Evolutionary conservation across 2,329 filamentous ascomycete species (phyloP).

Genomic region (Cadophora sp.): DNA sequence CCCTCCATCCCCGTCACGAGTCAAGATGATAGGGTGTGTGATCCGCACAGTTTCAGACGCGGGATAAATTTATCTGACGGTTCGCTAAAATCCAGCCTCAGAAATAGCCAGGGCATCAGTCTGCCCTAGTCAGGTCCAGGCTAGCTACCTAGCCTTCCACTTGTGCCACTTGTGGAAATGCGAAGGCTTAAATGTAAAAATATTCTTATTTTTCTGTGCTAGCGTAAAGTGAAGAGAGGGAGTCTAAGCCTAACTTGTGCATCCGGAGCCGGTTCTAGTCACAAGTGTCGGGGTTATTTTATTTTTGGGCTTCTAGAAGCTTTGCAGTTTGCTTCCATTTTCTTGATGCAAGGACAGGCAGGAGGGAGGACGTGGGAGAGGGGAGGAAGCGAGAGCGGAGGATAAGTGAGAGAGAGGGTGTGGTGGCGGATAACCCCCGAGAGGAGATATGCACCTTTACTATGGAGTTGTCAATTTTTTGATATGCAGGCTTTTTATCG

Average conservation of each 20-base stretch:
- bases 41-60: slow-evolving; percentile 14
- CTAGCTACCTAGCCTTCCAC: not conserved
- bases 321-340: slow-evolving; percentile 1
- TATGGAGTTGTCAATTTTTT: not conserved
- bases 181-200: slow-evolving; percentile 20
- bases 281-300: too few relatives aligned
- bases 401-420: not conserved
- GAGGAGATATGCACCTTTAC: not conserved
- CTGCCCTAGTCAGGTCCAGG: slow-evolving; percentile 7
- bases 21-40: not conserved
- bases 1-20: slow-evolving; percentile 9
- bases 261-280: slow-evolving; percentile 3
- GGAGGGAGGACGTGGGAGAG: not conserved
- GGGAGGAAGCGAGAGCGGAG: not conserved
- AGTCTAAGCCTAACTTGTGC: slow-evolving; percentile 7
- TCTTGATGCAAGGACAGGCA: slow-evolving; percentile 4
- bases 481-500: slow-evolving; percentile 2
- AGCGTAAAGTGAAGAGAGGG: not conserved
- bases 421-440: slow-evolving; percentile 12
- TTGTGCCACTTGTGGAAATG: not conserved
- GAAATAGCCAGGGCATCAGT: slow-evolving; percentile 1
- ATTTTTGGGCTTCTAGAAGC: not conserved
- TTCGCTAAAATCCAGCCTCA: slow-evolving; percentile 13
- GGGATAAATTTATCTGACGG: slow-evolving; percentile 8
- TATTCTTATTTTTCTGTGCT: slow-evolving; percentile 11